Evolutionary conservation across 345 rosid species (phyloP), one percentile per base, ranked within the genome.

Genomic region (Rhizophora mangle): DNA sequence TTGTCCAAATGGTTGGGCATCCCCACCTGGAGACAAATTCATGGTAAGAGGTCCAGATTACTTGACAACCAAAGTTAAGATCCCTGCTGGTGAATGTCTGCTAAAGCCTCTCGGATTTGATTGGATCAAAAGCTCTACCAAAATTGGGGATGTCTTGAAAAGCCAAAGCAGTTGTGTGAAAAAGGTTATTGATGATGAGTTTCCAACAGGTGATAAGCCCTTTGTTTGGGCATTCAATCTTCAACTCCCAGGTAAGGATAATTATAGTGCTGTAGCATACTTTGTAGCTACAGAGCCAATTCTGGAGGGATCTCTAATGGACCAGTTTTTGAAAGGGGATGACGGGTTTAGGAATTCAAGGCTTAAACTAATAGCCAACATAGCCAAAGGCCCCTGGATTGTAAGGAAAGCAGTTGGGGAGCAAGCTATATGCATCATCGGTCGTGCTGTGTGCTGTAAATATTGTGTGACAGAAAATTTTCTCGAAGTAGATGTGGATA

Each of bases 381-480:
- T 95, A 32, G 96, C 88, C 68, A 85, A 88, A 75, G 99, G 97
- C 5, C 99, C 99, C 9, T 95, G 99, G 99, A 89, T 91, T 3
- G 97, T 95, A 30, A 87, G 84, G 80, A 95, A 86, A 79, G 99
- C 99, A 36, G 99, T 91, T 67, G 99, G 97, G 54, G 97, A 95
- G 85, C 99, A 91, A 72, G 99, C 99, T 2, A 89, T 91, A 39
- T 95, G 97, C 70, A 71, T 95, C 53, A 88, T 94, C 26, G 98
- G 98, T 53, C 97, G 95, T 30, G 86, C 98, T 56, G 74, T 94
- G 66, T 69, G 85, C 54, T 89, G 97, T 78, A 88, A 85, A 73
- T 88, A 87, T 70, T 64, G 67, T 63, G 32, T 75, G 11, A 81
- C 81, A 2, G 85, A 84, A 31, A 85, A 81, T 54, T 88, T 87